Percentiles rank a stretch among this genome's conserved stretches.
Conservation (phyloP, 2,329 filamentous ascomycete species). For the Drechmeria coniospora region DNA sequence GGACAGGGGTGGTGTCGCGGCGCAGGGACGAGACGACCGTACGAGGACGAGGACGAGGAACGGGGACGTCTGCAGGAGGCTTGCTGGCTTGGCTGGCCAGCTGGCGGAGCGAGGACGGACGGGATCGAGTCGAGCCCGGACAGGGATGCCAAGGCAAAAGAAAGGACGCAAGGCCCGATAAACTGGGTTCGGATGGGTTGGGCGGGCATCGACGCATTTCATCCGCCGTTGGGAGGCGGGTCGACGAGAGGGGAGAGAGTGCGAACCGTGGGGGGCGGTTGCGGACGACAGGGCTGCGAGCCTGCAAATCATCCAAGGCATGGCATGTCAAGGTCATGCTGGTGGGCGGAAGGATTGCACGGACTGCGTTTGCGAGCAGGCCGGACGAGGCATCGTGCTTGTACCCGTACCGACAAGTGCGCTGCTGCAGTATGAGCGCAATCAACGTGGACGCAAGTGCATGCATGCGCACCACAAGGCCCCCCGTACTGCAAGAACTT, state of each 20-base stretch:
- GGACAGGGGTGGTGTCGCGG: slow-evolving; percentile 7
- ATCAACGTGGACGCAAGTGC: too few species aligned
- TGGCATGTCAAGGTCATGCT: too few species aligned
- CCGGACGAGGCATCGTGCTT: too few species aligned
- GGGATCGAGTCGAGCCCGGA: too few species aligned
- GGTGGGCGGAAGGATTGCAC: too few species aligned
- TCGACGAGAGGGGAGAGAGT: background rate
- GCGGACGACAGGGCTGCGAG: background rate
- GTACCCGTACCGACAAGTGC: too few species aligned
- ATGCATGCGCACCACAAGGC: too few species aligned
- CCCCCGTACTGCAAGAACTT: too few species aligned
- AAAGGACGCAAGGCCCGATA: slow-evolving; percentile 5
- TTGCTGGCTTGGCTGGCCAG: background rate
- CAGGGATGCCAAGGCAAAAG: slow-evolving; percentile 13
- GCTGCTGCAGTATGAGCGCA: too few species aligned
- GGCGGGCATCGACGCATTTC: background rate
- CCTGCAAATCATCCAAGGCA: too few species aligned
- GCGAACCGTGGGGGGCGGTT: background rate
- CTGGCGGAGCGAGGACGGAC: slow-evolving; percentile 1
- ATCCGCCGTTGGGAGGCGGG: background rate
- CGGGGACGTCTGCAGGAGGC: too few species aligned
- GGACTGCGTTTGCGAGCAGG: too few species aligned
- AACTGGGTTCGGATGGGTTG: slow-evolving; percentile 1
- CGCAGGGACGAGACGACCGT: slow-evolving; percentile 12
- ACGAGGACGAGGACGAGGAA: slow-evolving; percentile 14